Conservation (phyloP, 2,329 filamentous ascomycete species). For the Xylaria hypoxylon region DNA sequence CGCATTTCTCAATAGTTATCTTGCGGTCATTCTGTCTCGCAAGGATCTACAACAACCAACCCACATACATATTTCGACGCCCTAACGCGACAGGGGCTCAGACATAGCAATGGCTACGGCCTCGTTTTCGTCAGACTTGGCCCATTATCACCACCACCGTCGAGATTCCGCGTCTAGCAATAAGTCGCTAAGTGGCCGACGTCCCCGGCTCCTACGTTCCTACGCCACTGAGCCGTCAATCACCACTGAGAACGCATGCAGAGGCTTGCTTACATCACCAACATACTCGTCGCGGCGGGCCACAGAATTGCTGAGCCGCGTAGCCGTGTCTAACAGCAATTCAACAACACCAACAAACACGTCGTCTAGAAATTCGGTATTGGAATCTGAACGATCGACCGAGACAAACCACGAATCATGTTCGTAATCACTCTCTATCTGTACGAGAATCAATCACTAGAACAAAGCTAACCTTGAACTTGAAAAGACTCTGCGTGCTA, state of each 20-base stretch:
- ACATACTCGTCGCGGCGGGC: constrained; percentile 63
- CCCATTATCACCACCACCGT: constrained; percentile 49
- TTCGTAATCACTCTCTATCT: constrained; percentile 35
- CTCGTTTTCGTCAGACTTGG: constrained; percentile 51
- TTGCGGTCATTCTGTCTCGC: constrained; percentile 8
- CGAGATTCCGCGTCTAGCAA: constrained; percentile 58
- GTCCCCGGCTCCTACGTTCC: constrained; percentile 66
- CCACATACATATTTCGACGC: constrained; percentile 21
- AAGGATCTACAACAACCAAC: constrained; percentile 12
- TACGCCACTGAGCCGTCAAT: constrained; percentile 69
- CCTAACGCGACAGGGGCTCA: not conserved
- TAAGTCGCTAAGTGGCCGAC: constrained; percentile 53
- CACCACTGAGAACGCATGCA: constrained; percentile 65
- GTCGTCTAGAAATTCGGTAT: constrained; percentile 54
- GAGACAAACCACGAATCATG: constrained; percentile 45
- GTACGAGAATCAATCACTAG: not conserved
- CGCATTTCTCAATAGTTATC: constrained; percentile 16
- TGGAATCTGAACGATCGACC: constrained; percentile 47
- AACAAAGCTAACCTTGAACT: constrained; percentile 33
- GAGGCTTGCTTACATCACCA: constrained; percentile 59
- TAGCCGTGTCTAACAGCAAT: constrained; percentile 62
- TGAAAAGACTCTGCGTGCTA: constrained; percentile 64
- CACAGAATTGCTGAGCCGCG: constrained; percentile 65
- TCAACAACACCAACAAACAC: constrained; percentile 54
- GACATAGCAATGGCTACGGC: constrained; percentile 52